Conservation (phyloP, 306 rosid species). For the Castanea crenata region DNA sequence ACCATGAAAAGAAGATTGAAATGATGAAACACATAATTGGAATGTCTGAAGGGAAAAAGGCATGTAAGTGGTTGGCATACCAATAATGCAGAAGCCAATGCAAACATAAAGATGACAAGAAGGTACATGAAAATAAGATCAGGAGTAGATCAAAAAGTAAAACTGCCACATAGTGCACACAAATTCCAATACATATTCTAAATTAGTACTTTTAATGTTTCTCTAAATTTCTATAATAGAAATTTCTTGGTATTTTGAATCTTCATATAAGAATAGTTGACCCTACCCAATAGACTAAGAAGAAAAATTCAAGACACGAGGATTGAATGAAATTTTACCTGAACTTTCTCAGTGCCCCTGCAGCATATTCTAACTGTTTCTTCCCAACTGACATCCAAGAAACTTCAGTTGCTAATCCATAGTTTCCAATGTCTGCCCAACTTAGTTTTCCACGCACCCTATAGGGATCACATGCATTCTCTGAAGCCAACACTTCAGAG, state of each 20-base stretch:
- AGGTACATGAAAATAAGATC: background rate
- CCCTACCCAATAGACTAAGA: background rate
- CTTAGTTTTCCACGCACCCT: constrained; percentile 65
- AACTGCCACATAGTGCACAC: background rate
- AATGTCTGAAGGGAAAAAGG: too few relatives aligned
- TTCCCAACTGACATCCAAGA: constrained; percentile 91
- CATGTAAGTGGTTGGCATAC: background rate
- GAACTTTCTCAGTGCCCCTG: constrained; percentile 67
- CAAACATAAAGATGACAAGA: background rate
- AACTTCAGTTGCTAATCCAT: constrained; percentile 64
- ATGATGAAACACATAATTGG: too few relatives aligned
- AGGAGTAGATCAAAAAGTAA: background rate
- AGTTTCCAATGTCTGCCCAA: constrained; percentile 68
- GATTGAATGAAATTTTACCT: constrained; percentile 36
- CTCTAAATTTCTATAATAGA: background rate
- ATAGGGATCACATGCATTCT: constrained; percentile 64
- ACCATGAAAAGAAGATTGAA: background rate
- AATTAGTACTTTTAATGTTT: background rate
- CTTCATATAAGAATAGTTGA: background rate
- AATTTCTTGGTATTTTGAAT: background rate
- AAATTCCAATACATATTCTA: background rate
- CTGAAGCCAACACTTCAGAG: constrained; percentile 55
- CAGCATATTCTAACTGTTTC: constrained; percentile 77
- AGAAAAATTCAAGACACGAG: background rate
- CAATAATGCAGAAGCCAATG: background rate